Evolutionary conservation across 1,284 basidiomycete genomes (phyloP).

Genomic region (Cryptococcus floricola): DNA sequence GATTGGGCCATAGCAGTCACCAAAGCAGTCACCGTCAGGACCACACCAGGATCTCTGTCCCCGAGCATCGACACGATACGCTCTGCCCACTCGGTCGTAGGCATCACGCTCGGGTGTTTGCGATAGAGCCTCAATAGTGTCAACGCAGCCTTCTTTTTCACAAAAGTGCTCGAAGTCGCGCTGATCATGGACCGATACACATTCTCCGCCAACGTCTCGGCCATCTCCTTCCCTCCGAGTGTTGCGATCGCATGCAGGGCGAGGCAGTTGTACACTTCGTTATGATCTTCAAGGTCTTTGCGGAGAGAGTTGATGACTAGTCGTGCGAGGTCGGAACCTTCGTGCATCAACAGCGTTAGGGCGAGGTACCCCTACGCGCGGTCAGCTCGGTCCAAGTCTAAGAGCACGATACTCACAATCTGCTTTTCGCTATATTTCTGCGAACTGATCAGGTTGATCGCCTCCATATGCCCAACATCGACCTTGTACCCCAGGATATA

Average conservation of each 20-base stretch:
- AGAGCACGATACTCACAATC: conserved; percentile 64
- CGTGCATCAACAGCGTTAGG: conserved; percentile 94
- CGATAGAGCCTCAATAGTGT: conserved; percentile 89
- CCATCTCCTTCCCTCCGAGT: conserved; percentile 97
- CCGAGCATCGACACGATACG: conserved; percentile 94
- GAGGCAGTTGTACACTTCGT: conserved; percentile 92
- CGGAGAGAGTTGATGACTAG: conserved; percentile 97
- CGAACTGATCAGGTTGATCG: conserved; percentile 94
- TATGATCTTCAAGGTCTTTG: conserved; percentile 92
- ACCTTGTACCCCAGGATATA: conserved; percentile 99
- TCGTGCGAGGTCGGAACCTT: conserved; percentile 93
- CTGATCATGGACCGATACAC: conserved; percentile 94
- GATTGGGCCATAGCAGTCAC: conserved; percentile 95
- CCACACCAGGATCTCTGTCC: conserved; percentile 87
- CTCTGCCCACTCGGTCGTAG: conserved; percentile 90
- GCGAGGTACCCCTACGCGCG: conserved; percentile 82
- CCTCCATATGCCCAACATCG: conserved; percentile 98
- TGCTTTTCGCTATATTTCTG: conserved; percentile 98
- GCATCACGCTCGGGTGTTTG: conserved; percentile 91
- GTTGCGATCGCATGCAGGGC: conserved; percentile 98
- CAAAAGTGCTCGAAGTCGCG: conserved; percentile 92
- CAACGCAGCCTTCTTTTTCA: conserved; percentile 97
- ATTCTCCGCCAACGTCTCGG: conserved; percentile 85
- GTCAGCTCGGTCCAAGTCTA: neutral
- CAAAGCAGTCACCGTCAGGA: conserved; percentile 85